Evolutionary conservation across 2,329 filamentous ascomycete genomes (phyloP).

Genomic region (Penicillium griseofulvum): DNA sequence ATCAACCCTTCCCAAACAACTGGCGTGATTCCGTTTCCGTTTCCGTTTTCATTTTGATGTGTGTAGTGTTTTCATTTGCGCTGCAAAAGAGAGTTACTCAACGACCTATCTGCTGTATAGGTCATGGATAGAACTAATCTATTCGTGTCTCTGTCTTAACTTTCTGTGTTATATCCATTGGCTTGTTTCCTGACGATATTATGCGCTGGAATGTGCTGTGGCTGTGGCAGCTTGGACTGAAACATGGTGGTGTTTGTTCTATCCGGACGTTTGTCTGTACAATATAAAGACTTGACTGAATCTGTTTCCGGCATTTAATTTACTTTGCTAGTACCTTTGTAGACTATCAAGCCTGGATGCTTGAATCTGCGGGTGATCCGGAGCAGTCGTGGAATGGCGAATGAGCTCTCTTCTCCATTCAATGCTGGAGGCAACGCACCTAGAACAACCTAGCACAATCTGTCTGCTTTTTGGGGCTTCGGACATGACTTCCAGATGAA

Average conservation of each 20-base stretch:
- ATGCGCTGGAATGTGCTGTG: slow-evolving; percentile 10
- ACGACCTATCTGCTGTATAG: slow-evolving; percentile 37
- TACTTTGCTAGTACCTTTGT: not conserved
- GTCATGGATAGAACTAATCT: slow-evolving; percentile 12
- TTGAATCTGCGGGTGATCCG: not conserved
- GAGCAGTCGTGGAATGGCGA: not conserved
- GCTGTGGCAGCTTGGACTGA: not conserved
- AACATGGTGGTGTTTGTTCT: not conserved
- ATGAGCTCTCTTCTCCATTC: not conserved
- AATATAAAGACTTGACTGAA: slow-evolving; percentile 8
- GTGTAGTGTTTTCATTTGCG: slow-evolving; percentile 24
- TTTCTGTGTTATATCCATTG: not conserved
- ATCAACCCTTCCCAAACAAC: slow-evolving; percentile 12
- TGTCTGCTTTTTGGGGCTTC: not conserved
- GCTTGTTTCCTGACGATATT: slow-evolving; percentile 5
- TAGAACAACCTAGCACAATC: not conserved
- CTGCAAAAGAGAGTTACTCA: slow-evolving; percentile 21
- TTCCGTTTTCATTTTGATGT: slow-evolving; percentile 24
- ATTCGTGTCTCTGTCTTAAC: not conserved
- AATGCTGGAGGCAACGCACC: not conserved
- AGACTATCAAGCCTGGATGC: not conserved
- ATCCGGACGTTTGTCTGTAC: slow-evolving; percentile 6
- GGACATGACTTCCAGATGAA: not conserved
- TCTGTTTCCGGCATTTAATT: not conserved
- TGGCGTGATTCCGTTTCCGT: slow-evolving; percentile 19